A percentile compares a stretch with the other conserved stretches of the same genome.
Evolutionary conservation across 2,329 filamentous ascomycete genomes (phyloP).

Genomic region (Plenodomus tracheiphilus): DNA sequence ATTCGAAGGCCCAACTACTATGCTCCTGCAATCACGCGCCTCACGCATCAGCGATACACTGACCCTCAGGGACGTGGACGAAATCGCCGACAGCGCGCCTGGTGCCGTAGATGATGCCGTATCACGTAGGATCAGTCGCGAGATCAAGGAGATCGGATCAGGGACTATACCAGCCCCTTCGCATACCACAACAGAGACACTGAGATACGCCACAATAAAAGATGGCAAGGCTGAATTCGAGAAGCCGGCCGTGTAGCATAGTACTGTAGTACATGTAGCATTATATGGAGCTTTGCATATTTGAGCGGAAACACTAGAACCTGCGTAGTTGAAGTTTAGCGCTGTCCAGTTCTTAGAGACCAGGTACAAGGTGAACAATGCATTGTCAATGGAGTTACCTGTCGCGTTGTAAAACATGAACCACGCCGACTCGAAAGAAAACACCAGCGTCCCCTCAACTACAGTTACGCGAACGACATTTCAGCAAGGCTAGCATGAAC

Average conservation of each 20-base stretch:
- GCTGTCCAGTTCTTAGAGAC: no score
- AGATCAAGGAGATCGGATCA: slow-evolving; percentile 35
- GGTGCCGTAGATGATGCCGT: slow-evolving; percentile 66
- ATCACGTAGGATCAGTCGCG: slow-evolving; percentile 38
- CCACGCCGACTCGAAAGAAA: no score
- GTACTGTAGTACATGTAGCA: slow-evolving; percentile 17
- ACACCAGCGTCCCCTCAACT: neutral
- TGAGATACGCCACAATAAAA: slow-evolving; percentile 31
- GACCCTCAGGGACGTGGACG: slow-evolving; percentile 78
- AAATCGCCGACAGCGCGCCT: slow-evolving; percentile 81
- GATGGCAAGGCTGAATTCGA: slow-evolving; percentile 35
- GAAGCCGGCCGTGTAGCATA: slow-evolving; percentile 10
- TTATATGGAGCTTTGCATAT: neutral
- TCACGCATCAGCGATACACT: slow-evolving; percentile 77
- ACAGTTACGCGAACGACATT: no score
- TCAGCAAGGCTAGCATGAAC: neutral
- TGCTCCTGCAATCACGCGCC: slow-evolving; percentile 87
- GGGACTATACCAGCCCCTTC: slow-evolving; percentile 19
- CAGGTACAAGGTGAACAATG: neutral
- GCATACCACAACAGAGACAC: slow-evolving; percentile 16
- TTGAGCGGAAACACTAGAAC: neutral
- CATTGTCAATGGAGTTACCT: no score
- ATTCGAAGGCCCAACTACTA: slow-evolving; percentile 82
- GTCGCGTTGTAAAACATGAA: no score
- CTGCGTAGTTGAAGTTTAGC: no score